Evolutionary conservation across 345 rosid species (phyloP).

Genomic region (Eucalyptus polybractea): DNA sequence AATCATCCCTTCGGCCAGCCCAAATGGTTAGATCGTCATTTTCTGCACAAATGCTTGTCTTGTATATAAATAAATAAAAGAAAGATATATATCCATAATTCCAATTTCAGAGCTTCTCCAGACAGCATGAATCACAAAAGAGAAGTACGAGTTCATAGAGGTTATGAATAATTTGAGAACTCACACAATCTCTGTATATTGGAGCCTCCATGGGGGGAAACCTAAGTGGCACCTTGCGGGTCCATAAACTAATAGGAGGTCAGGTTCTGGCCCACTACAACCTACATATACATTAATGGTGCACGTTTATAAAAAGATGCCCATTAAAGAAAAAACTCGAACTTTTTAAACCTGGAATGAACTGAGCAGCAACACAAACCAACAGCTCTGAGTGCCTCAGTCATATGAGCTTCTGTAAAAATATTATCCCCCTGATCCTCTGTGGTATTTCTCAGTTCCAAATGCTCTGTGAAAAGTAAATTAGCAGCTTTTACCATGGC

Average conservation of each 20-base stretch:
- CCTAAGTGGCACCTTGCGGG: conserved; percentile 84
- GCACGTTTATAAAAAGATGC: background rate
- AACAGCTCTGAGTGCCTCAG: conserved; percentile 50
- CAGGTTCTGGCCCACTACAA: conserved; percentile 56
- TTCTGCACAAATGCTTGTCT: background rate
- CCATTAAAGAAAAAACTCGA: background rate
- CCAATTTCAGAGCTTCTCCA: background rate
- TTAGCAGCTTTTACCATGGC: conserved; percentile 83
- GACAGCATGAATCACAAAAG: background rate
- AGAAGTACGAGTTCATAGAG: background rate
- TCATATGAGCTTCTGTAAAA: conserved; percentile 58
- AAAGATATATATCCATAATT: background rate
- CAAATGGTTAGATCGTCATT: background rate
- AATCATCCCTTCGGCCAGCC: background rate
- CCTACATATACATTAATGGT: conserved; percentile 24
- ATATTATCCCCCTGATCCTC: conserved; percentile 25
- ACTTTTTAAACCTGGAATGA: background rate
- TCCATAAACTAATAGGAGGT: conserved; percentile 76
- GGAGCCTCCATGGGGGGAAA: conserved; percentile 92
- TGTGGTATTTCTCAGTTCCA: conserved; percentile 16
- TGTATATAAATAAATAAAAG: background rate
- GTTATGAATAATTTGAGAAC: conserved; percentile 3
- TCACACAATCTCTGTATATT: conserved; percentile 81
- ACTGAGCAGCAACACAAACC: conserved; percentile 30
- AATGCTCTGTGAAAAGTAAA: conserved; percentile 37